Percentiles rank a stretch among this genome's conserved stretches.
Evolutionary conservation across 306 rosid genomes (phyloP).

Genomic region (Pyrus communis): DNA sequence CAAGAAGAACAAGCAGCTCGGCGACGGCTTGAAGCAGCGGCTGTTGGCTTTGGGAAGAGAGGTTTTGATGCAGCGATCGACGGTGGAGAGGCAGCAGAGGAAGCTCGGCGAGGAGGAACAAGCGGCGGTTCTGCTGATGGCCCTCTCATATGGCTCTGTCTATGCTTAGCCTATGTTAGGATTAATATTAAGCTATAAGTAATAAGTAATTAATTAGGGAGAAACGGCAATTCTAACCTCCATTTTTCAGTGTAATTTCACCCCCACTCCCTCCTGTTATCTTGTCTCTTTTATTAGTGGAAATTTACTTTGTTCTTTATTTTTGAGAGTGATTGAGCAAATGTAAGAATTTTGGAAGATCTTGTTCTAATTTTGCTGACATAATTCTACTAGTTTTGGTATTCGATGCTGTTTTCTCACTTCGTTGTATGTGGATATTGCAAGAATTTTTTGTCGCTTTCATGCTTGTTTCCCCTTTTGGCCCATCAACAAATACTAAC

Average conservation of each 20-base stretch:
- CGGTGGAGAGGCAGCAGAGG: constrained; percentile 58
- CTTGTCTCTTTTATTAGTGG: constrained; percentile 14
- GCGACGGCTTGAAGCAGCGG: constrained; percentile 58
- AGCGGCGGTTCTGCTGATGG: constrained; percentile 88
- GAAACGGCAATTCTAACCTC: constrained; percentile 22
- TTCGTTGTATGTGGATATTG: neutral
- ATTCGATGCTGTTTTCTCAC: neutral
- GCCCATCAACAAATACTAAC: neutral
- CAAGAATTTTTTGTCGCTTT: neutral
- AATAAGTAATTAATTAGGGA: constrained; percentile 3
- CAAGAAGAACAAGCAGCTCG: constrained; percentile 35
- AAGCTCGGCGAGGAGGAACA: constrained; percentile 83
- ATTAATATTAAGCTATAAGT: neutral
- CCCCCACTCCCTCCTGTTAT: neutral
- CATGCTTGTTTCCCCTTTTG: neutral
- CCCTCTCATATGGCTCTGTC: constrained; percentile 85
- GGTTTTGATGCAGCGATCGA: constrained; percentile 74
- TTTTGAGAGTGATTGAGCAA: constrained; percentile 22
- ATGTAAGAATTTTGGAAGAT: constrained; percentile 44
- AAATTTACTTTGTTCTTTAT: constrained; percentile 19
- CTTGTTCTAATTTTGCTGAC: constrained; percentile 43
- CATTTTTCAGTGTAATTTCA: constrained; percentile 30
- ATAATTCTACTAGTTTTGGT: neutral
- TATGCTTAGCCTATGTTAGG: constrained; percentile 33
- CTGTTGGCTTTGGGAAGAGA: constrained; percentile 58